Base-by-base conservation (phyloP, 768 basidiomycete genomes). In the Saitozyma sp. region DNA sequence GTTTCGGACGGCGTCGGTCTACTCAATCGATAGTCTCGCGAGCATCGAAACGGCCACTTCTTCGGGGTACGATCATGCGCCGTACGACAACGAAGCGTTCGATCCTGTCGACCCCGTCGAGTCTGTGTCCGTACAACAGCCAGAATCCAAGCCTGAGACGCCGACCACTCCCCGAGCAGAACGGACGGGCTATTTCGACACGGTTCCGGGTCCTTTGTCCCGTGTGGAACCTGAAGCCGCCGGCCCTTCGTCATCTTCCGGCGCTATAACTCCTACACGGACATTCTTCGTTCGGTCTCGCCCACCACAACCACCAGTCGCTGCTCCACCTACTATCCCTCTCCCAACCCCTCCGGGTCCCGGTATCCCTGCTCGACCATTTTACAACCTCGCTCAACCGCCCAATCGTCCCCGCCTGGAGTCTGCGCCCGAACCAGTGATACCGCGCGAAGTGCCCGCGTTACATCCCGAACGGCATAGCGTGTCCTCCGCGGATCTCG, bases 111-210 rank as follows among this genome's bases (percentile, higher is more conserved):
- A 11, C 17, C 8, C 46, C 29, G 5, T 29, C 5, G 29, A 29
- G 29, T 29, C 29, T 29, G 29, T 29, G 29, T 5, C 29, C 29
- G 29, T 29, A 29, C 29, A 29, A 5, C 29, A 29, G 29, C 29
- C 29, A 5, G 29, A 29, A 29, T 29, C 29, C 29, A 29, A 29
- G 29, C 29, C 29, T 13, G 58, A 41, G 1, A 59, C 60, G 13
- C 64, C 70, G 8, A 67, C 69, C 4, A 74, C 73, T 46, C 73
- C 73, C 6, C 63, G 64, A 49, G 72, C 69, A 7, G 58, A 48
- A 0, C 63, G 65, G 39, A 53, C 42, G 3, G 45, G 64, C n/a
- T 67, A 66, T 50, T 71, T 69, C 43, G 70, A 59, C 10, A 11
- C 38, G 13, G 50, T n/a, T 9, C 45, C 38, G 11, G 54, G 17